phyloP scores from a whole-genome alignment of 495 filamentous ascomycete genomes.

The Saxophila tyrrhenica region DNA sequence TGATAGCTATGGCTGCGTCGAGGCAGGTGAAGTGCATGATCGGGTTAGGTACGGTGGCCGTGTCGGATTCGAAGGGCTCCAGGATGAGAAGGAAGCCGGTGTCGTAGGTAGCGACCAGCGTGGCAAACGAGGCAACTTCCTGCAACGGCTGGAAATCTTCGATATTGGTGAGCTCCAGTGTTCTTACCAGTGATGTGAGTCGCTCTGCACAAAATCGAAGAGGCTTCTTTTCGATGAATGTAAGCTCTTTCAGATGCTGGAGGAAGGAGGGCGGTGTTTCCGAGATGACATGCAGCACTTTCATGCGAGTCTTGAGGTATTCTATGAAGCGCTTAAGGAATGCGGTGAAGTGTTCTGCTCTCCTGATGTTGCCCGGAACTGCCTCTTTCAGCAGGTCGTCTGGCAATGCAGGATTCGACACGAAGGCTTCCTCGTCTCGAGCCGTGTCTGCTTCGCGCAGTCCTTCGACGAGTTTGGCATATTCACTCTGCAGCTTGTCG shows the following conservation, averaged over 20 bases:
- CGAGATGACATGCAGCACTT: slow-evolving; percentile 90
- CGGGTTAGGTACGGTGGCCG: slow-evolving; percentile 89
- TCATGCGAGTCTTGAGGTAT: slow-evolving; percentile 93
- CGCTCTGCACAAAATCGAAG: slow-evolving; percentile 92
- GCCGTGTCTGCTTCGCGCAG: slow-evolving; percentile 77
- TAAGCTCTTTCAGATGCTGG: slow-evolving; percentile 83
- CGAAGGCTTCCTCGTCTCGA: slow-evolving; percentile 87
- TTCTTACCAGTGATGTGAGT: slow-evolving; percentile 86
- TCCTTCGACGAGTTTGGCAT: slow-evolving; percentile 89
- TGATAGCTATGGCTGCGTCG: slow-evolving; percentile 96
- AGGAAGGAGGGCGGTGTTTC: slow-evolving; percentile 94
- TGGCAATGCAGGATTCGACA: slow-evolving; percentile 81
- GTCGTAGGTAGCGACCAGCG: slow-evolving; percentile 91
- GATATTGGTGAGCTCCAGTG: slow-evolving; percentile 91
- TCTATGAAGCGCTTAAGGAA: slow-evolving; percentile 96
- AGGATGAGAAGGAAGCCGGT: slow-evolving; percentile 93
- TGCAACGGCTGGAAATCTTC: slow-evolving; percentile 96
- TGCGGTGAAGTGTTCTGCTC: slow-evolving; percentile 91
- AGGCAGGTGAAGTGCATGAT: slow-evolving; percentile 93
- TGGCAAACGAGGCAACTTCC: slow-evolving; percentile 98
- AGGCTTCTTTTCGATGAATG: slow-evolving; percentile 95
- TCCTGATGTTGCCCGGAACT: slow-evolving; percentile 88
- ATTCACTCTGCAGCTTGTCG: slow-evolving; percentile 87
- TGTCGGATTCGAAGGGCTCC: slow-evolving; percentile 92
- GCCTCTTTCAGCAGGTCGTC: slow-evolving; percentile 84